Evolutionary conservation across 257 asterid genomes (phyloP), one percentile per base, ranked within the genome.

Genomic region (Jacaranda copaia): DNA sequence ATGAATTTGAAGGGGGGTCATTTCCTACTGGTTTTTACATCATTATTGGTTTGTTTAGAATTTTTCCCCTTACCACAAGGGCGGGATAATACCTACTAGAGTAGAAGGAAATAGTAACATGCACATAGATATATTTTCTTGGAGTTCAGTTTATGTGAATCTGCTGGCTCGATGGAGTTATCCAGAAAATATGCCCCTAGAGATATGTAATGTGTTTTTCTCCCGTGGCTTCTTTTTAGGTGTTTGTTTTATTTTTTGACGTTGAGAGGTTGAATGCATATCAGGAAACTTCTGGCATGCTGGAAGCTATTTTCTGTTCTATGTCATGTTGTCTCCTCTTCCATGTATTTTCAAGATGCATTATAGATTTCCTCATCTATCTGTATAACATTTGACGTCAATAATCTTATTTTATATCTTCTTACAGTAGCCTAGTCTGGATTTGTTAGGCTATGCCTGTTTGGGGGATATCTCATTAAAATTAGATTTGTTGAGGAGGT

Each of bases 21-120:
- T 12, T 13, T 73, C n/a, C 15, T 18, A 32, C 12, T 18, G 68
- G 77, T 69, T 80, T 49, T 20, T 64, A 25, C 12, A 51, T 60
- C 15, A 20, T 5, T 43, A 19, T 19, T 73, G 14, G 58, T 56
- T 36, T 65, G 46, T 45, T 15, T 19, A 32, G 55, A 40, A 19
- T 32, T 79, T 52, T 58, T 35, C 66, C 18, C 66, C 18, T 11
- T 25, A 63, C 25, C 5, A 15, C 8, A 71, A 51, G 12, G 62
- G 14, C 66, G 72, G 7, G 51, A 42, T 8, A 51, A 19, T 15
- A 40, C 59, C 59, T 69, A 77, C 32, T 69, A 8, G 18, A 35
- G 69, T 69, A 48, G n/a, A 19, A 59, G 11, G 58, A 78, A 60
- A 76, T 19, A 0, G 6, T 59, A 42, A 8, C 53, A 35, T 5